These are phyloP conservation scores for Eucalyptus urophylla DNA, from an alignment of 345 rosid genomes.

Conservation along the genomic window DNA sequence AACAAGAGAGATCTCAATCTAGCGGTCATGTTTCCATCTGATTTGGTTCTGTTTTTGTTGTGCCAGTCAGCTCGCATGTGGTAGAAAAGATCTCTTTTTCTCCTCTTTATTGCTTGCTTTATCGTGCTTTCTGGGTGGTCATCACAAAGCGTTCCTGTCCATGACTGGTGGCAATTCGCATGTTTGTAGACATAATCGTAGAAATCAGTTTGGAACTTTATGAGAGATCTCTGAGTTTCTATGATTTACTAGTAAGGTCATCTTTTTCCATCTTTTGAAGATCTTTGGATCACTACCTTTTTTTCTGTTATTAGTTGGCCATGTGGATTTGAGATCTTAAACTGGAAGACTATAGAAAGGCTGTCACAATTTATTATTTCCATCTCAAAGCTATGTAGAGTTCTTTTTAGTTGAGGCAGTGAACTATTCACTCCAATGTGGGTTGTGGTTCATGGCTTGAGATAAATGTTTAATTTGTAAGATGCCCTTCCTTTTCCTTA, in stretches of 20 bases:
- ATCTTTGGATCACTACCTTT: not conserved
- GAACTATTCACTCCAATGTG: not conserved
- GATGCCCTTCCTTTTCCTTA: not conserved
- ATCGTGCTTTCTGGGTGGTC: not conserved
- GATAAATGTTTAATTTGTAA: not conserved
- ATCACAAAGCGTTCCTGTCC: not conserved
- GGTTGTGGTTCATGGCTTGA: not conserved
- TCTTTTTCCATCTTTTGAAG: not conserved
- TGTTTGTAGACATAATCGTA: not conserved
- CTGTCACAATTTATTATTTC: not conserved
- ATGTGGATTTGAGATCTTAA: not conserved
- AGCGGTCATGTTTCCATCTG: not conserved
- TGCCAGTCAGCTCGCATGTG: not conserved
- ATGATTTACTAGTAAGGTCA: not conserved
- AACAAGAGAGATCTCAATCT: not conserved
- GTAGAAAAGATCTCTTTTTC: not conserved
- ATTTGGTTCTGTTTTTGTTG: not conserved
- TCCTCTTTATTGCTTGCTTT: not conserved
- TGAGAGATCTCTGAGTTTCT: not conserved
- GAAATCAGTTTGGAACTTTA: not conserved
- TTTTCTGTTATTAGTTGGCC: not conserved
- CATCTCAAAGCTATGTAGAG: not conserved
- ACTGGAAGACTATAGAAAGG: not conserved
- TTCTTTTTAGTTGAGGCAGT: not conserved
- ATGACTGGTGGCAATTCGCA: not conserved